Evolutionary conservation across 2,329 filamentous ascomycete species (phyloP).

Genomic region (Arthroderma sp.): DNA sequence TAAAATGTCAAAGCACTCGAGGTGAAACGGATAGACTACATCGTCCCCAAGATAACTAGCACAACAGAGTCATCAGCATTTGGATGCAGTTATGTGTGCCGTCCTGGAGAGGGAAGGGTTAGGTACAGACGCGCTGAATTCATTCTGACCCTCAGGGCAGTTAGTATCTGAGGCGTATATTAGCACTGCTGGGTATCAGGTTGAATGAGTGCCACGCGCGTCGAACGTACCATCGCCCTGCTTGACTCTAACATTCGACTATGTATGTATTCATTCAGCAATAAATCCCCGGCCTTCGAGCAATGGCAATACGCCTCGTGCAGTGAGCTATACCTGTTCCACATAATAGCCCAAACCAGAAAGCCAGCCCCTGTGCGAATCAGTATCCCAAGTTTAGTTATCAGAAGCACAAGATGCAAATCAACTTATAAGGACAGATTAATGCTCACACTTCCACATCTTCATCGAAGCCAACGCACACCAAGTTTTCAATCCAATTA

Average conservation of each 20-base stretch:
- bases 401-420: background rate
- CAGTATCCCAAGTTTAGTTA: background rate
- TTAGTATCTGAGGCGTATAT: background rate
- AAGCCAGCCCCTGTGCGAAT: background rate
- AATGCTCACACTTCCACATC: background rate
- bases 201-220: background rate
- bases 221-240: no score
- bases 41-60: background rate
- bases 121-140: background rate
- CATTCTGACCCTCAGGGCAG: background rate
- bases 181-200: background rate
- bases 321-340: background rate
- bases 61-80: background rate
- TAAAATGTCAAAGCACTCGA: slow-evolving; percentile 4
- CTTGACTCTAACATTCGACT: no score
- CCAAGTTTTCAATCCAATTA: background rate
- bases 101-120: background rate
- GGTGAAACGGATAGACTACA: slow-evolving; percentile 3
- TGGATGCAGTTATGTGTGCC: background rate
- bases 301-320: no score
- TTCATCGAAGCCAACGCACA: background rate
- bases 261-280: no score
- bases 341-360: background rate
- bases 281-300: no score
- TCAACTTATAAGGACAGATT: background rate